These are phyloP conservation scores for Aspergillus floridensis DNA, from an alignment of 2,329 filamentous ascomycete species.

Conservation along the genomic window DNA sequence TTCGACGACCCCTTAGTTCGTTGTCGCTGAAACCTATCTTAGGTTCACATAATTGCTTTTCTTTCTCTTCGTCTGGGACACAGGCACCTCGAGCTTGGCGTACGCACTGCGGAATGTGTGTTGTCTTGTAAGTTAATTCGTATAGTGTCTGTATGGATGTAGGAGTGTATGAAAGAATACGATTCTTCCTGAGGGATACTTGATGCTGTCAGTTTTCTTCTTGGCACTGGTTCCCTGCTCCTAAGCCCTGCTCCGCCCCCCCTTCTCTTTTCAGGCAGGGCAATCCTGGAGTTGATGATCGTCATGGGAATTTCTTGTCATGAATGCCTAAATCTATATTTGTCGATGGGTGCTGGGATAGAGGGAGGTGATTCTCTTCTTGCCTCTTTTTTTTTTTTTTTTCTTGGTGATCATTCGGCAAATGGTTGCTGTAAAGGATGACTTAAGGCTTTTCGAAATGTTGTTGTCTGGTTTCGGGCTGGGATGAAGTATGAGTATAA, in stretches of 20 bases:
- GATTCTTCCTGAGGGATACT: not conserved
- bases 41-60: not conserved
- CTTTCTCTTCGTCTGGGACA: not conserved
- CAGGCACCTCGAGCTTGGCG: not conserved
- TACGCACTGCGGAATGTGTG: not conserved
- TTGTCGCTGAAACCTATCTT: not conserved
- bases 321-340: constrained; percentile 13
- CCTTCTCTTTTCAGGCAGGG: not conserved
- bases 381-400: too few relatives aligned
- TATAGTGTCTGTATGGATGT: constrained; percentile 1
- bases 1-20: not conserved
- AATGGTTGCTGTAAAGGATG: too few relatives aligned
- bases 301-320: constrained; percentile 7
- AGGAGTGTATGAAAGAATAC: constrained; percentile 2
- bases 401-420: too few relatives aligned
- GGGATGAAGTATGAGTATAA: too few relatives aligned
- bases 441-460: too few relatives aligned
- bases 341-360: not conserved
- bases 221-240: not conserved
- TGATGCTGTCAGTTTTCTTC: not conserved
- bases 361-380: not conserved
- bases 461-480: too few relatives aligned
- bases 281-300: not conserved
- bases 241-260: not conserved
- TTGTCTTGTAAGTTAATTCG: not conserved